Evolutionary conservation across 225 moss, liverwort and hornwort genomes (phyloP), one percentile per base, ranked within the genome.

Genomic region (Sphagnum tenellum): DNA sequence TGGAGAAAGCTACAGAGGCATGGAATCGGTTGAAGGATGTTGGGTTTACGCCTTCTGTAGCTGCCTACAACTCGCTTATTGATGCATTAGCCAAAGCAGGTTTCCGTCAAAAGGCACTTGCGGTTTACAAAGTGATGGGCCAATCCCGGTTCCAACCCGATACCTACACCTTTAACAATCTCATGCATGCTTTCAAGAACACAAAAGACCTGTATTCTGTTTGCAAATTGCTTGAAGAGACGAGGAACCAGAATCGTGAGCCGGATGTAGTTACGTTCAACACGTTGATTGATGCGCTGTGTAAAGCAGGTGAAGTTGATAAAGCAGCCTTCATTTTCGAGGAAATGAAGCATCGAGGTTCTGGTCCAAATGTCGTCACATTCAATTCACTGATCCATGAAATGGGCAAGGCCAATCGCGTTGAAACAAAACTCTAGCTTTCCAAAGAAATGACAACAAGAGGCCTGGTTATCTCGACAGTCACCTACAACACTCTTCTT

Each of bases 321-420:
- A 80, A 91, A 63, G 94, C 94, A 5, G 69, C 80, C 56, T 13
- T 75, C 8, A 81, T 89, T 14, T 85, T 94, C 53, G 78, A 79
- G 47, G 83, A 89, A 63, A 94, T 94, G 94, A 80, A 89, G 56
- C 52, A 55, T 9, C 79, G 88, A 63, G 86, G 90, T 48, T 83
- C 78, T 72, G 79, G 73, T 44, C 91, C 91, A 44, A 85, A 87
- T 29, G 77, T 89, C 56, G 74, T 91, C 3, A 91, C 94, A 0
- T 91, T 87, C 45, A 86, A 84, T 64, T 77, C 91, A 45, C 74
- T 94, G n/a, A 91, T 94, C 59, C 86, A 89, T 78, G 94, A 89
- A 8, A 74, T 89, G 52, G 87, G 79, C 14, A 89, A 89, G 76
- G 76, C 88, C 3, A 84, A 84, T 10, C 75, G 86, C 64, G 87